A percentile compares a stretch with the other conserved stretches of the same genome.
Evolutionary conservation across 495 filamentous ascomycete species (phyloP).

Genomic region (Cetradonia linearis): DNA sequence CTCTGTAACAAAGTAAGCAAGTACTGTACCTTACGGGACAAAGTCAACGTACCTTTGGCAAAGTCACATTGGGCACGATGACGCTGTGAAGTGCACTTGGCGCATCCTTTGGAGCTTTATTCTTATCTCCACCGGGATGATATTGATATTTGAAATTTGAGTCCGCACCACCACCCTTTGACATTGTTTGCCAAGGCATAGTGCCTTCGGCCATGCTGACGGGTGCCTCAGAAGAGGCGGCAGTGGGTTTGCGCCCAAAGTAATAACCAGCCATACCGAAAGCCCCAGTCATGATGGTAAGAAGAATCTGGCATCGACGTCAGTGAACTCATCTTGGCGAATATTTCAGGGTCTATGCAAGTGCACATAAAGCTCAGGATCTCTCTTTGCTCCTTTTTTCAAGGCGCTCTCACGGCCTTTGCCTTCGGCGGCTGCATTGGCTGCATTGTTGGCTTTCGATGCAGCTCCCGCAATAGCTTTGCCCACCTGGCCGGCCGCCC

Average conservation of each 20-base stretch:
- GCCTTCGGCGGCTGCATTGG: conserved; percentile 28
- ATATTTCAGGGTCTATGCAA: background rate
- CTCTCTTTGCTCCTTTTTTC: conserved; percentile 57
- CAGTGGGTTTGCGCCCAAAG: conserved; percentile 79
- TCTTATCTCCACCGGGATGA: conserved; percentile 78
- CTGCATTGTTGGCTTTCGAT: conserved; percentile 33
- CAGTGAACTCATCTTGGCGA: background rate
- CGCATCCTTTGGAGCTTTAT: conserved; percentile 68
- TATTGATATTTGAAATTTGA: conserved; percentile 77
- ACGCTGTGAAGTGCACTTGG: conserved; percentile 91
- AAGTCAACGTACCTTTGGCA: conserved; percentile 62
- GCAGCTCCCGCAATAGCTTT: conserved; percentile 15
- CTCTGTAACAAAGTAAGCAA: conserved; percentile 41
- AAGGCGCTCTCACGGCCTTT: conserved; percentile 43
- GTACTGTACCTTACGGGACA: background rate
- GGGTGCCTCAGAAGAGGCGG: conserved; percentile 65
- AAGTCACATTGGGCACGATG: conserved; percentile 80
- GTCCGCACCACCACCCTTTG: conserved; percentile 37
- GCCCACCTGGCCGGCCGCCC: conserved; percentile 34
- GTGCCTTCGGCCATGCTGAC: conserved; percentile 61
- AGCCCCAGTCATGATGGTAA: conserved; percentile 82
- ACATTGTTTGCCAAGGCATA: conserved; percentile 80
- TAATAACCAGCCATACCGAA: conserved; percentile 82
- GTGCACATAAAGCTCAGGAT: conserved; percentile 75
- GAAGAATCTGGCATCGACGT: conserved; percentile 54